Evolutionary conservation across 2,329 filamentous ascomycete genomes (phyloP).

Genomic region (Botrytis byssoidea): DNA sequence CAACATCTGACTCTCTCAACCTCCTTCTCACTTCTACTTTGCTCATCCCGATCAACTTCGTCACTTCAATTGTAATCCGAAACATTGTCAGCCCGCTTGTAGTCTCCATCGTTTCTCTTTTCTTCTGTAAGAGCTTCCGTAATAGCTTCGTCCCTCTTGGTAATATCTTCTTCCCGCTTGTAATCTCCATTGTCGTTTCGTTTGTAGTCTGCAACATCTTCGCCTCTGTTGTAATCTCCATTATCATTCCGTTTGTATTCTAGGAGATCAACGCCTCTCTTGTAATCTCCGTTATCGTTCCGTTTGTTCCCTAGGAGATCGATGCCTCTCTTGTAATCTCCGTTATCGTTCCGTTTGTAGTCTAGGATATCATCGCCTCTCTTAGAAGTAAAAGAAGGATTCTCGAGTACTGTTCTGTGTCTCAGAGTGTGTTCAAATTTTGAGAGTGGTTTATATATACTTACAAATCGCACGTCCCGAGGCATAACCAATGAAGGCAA

Average conservation of each 20-base stretch:
- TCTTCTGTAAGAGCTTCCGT: not conserved
- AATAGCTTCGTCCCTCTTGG: not conserved
- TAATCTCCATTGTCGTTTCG: too few species aligned
- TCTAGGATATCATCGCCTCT: not conserved
- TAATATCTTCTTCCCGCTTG: not conserved
- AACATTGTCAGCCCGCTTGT: rapidly evolving
- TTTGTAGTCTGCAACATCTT: too few species aligned
- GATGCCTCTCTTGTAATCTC: too few species aligned
- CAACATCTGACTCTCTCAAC: not conserved
- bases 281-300: too few species aligned
- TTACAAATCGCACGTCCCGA: not conserved
- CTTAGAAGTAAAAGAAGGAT: not conserved
- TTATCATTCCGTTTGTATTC: too few species aligned
- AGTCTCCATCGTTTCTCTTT: not conserved
- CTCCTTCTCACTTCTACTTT: not conserved
- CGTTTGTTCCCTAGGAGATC: not conserved
- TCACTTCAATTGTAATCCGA: rapidly evolving
- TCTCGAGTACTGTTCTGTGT: not conserved
- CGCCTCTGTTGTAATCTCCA: too few species aligned
- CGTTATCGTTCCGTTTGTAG: not conserved
- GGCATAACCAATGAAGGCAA: not conserved
- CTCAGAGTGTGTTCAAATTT: not conserved
- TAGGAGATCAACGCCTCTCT: too few species aligned
- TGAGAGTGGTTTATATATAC: not conserved
- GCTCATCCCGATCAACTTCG: not conserved